Evolutionary conservation across 176 grass and related monocot genomes (phyloP).

Genomic region (Carex cristatella): DNA sequence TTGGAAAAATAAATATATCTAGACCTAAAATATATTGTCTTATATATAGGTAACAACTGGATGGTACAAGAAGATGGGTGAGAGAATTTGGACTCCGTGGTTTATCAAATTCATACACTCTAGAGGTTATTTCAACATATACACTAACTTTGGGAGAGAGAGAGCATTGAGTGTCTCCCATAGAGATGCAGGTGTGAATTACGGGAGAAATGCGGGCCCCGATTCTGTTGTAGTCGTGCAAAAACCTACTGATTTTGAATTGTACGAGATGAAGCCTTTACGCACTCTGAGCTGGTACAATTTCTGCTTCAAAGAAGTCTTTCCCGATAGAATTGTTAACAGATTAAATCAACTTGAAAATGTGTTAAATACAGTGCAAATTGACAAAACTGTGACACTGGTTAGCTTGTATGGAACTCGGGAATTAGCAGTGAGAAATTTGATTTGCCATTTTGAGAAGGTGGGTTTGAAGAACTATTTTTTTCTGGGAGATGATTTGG

Average conservation of each 20-base stretch:
- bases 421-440: slow-evolving; percentile 52
- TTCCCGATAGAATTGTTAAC: slow-evolving; percentile 53
- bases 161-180: slow-evolving; percentile 84
- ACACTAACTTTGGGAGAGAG: slow-evolving; percentile 80
- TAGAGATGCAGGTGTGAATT: slow-evolving; percentile 92
- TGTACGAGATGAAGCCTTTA: slow-evolving; percentile 50
- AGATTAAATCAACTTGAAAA: slow-evolving; percentile 53
- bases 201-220: slow-evolving; percentile 75
- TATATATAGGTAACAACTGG: slow-evolving; percentile 82
- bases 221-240: slow-evolving; percentile 77
- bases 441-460: slow-evolving; percentile 86
- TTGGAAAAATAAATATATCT: not conserved
- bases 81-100: slow-evolving; percentile 99
- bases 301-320: slow-evolving; percentile 72
- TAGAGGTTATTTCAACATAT: slow-evolving; percentile 89
- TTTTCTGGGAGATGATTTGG: slow-evolving; percentile 50
- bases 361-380: slow-evolving; percentile 48
- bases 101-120: slow-evolving; percentile 95
- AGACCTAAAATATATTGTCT: not conserved
- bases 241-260: slow-evolving; percentile 58
- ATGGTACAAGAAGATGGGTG: slow-evolving; percentile 95
- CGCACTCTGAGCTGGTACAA: slow-evolving; percentile 65
- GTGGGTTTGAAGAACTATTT: slow-evolving; percentile 54
- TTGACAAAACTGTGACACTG: slow-evolving; percentile 44
- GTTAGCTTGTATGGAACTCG: slow-evolving; percentile 55